A percentile compares a stretch with the other conserved stretches of the same genome.
These are phyloP conservation scores for Diaporthe vexans DNA, from an alignment of 2,329 filamentous ascomycete genomes.

Conservation along the genomic window DNA sequence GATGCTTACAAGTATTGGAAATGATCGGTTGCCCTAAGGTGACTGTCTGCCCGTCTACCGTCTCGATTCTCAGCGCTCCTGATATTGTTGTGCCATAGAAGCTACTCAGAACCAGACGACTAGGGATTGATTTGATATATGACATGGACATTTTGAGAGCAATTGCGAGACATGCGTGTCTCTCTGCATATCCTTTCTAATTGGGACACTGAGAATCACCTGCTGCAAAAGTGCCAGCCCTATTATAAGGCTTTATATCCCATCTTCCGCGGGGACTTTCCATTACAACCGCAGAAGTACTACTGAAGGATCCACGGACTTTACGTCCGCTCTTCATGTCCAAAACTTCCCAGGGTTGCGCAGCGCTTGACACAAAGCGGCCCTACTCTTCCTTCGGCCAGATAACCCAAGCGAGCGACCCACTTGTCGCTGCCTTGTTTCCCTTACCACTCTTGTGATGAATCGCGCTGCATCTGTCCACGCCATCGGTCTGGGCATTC, in stretches of 20 bases:
- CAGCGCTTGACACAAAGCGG: neutral
- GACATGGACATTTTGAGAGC: neutral
- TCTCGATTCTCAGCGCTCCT: constrained; percentile 29
- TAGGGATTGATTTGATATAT: constrained; percentile 13
- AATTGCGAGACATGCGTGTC: neutral
- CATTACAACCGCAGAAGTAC: neutral
- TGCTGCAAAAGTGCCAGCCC: neutral
- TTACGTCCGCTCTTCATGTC: neutral
- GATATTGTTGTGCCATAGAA: constrained; percentile 5
- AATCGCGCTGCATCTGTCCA: neutral
- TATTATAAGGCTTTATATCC: neutral
- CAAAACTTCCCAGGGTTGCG: neutral
- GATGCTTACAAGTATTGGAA: neutral
- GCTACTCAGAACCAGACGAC: constrained; percentile 25
- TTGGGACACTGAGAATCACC: neutral
- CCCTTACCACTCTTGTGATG: neutral
- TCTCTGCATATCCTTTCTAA: neutral
- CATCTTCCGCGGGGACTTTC: neutral
- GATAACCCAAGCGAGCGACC: neutral
- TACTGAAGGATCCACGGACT: no score
- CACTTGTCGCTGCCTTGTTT: neutral
- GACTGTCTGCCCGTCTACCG: neutral
- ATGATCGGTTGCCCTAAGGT: neutral
- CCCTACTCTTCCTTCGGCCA: neutral
- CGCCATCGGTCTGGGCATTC: neutral